Base-by-base conservation (phyloP, 805 yeast genomes). In the Starmerella roubikii region DNA sequence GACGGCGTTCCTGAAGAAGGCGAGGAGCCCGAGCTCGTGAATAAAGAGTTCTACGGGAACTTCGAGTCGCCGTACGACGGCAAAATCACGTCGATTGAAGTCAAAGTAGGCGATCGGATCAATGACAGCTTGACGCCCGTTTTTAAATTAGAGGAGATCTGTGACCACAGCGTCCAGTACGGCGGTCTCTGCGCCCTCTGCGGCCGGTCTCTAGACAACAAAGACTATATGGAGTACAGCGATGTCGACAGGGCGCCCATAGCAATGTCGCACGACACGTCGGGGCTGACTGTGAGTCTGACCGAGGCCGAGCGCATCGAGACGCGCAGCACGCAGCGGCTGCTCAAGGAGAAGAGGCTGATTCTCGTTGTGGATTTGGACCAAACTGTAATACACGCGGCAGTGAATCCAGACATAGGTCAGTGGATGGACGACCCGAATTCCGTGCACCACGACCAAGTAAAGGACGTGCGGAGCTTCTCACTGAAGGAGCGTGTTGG, bases 311-410 rank as follows among this genome's bases (percentile, higher is more conserved):
- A 74, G 44, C 74, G 76, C 44, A 76, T 91, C 35, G 97, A 86
- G 54, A 71, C 71, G 44, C 62, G 63, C 23, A 68, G 85, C 37
- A 73, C 83, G 4, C 62, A 66, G 40, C 65, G 78, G 42, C 65
- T 91, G 34, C 59, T 75, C 5, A 56, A 65, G 13, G 80, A 74
- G 38, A 64, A 69, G 42, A 83, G 82, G 56, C 65, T 91, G 45
- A 85, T 91, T 23, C 66, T 91, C 40, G 97, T 91, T 22, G 98
- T 91, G 4, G 98, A 91, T 65, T 67, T 91, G 46, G 98, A 91
- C 62, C 98, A 91, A 58, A 91, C 98, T 0, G 93, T 91, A 4
- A 88, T 91, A 24, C 98, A 91, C 54, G 94, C 96, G 30, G 88
- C 96, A 4, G 96, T 88, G 15, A 98, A 91, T 56, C 96, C 96